Base-by-base conservation (phyloP, 2,329 filamentous ascomycete genomes). In the Aureobasidium sp. region DNA sequence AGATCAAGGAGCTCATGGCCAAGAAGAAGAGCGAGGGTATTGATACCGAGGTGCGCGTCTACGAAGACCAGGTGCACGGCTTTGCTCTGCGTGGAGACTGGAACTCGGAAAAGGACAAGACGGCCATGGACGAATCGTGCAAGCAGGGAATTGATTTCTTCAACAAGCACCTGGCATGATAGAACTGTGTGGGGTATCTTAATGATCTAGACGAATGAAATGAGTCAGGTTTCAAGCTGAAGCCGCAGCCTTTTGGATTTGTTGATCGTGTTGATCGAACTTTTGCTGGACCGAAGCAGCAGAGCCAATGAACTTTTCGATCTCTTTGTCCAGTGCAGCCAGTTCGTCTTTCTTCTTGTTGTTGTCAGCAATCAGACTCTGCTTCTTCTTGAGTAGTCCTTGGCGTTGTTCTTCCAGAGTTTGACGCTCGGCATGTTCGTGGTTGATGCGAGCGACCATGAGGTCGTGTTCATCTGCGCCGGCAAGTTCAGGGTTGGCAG, bases 341-440 rank as follows among this genome's bases (percentile, higher is more conserved):
- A 99, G 78, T 70, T 97, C 91, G 62, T 97, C 92, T 73, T 96
- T 96, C 67, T 93, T 84, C 76, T 91, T 91, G 77, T 95, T 96
- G 73, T 97, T 97, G 72, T 88, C 86, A 37, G 84, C 83, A 65
- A 87, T 85, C 64, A 90, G 74, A 3, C 80, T 83, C 70, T 88
- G 85, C 70, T 89, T 90, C 74, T 84, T 82, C 75, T 86, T 79
- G 62, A 80, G 71, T 67, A 82, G 72, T 59, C 74, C 76, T 73
- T 91, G 87, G 56, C 92, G 83, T 69, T 91, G 87, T 73, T 91
- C 88, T 75, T 99, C 94, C 34, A 97, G 78, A 46, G 87, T 85
- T 74, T 96, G 87, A 41, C 94, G 86, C 72, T 95, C 91, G 13
- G 84, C 82, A 67, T 91, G 85, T 77, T 99, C 94, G 72, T 97